These are phyloP conservation scores for Nothopassalora personata DNA, from an alignment of 2,329 filamentous ascomycete species.

Conservation along the genomic window DNA sequence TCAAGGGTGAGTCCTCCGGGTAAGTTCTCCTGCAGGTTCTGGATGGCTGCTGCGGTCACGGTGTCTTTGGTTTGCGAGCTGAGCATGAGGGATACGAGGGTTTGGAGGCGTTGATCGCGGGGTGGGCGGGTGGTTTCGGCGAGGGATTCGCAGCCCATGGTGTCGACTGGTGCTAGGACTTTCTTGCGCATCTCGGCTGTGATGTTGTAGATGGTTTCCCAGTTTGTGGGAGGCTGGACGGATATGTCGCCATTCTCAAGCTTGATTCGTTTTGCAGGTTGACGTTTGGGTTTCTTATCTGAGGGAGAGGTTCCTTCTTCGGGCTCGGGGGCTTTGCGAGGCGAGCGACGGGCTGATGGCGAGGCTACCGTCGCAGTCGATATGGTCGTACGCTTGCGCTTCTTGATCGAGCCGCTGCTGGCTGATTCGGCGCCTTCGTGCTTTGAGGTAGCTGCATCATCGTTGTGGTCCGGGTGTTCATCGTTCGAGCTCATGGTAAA, in stretches of 20 bases:
- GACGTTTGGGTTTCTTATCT: slow-evolving; percentile 17
- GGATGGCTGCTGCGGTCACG: slow-evolving; percentile 79
- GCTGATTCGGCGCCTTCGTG: slow-evolving; percentile 5
- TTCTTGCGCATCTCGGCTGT: slow-evolving; percentile 73
- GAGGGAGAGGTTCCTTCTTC: not conserved
- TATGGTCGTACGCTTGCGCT: slow-evolving; percentile 21
- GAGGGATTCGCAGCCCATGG: slow-evolving; percentile 87
- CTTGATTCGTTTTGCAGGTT: slow-evolving; percentile 33
- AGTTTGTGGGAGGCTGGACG: slow-evolving; percentile 62
- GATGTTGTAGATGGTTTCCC: slow-evolving; percentile 73
- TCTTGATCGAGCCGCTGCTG: slow-evolving; percentile 13
- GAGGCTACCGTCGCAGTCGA: slow-evolving; percentile 9
- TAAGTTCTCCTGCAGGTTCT: slow-evolving; percentile 68
- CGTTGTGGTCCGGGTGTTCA: not conserved
- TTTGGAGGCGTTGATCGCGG: slow-evolving; percentile 71
- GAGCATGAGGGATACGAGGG: slow-evolving; percentile 81
- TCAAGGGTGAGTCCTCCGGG: slow-evolving; percentile 63
- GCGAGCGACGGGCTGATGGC: slow-evolving; percentile 21
- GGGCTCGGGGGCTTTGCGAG: slow-evolving; percentile 26
- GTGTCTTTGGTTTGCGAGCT: slow-evolving; percentile 92
- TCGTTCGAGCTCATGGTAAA: slow-evolving; percentile 13
- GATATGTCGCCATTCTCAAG: slow-evolving; percentile 26
- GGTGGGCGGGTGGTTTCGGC: slow-evolving; percentile 50
- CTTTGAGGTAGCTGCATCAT: slow-evolving; percentile 12
- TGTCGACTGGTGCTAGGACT: slow-evolving; percentile 80